These are phyloP conservation scores for Trichoderma sp. DNA, from an alignment of 2,329 filamentous ascomycete species.

Conservation along the genomic window DNA sequence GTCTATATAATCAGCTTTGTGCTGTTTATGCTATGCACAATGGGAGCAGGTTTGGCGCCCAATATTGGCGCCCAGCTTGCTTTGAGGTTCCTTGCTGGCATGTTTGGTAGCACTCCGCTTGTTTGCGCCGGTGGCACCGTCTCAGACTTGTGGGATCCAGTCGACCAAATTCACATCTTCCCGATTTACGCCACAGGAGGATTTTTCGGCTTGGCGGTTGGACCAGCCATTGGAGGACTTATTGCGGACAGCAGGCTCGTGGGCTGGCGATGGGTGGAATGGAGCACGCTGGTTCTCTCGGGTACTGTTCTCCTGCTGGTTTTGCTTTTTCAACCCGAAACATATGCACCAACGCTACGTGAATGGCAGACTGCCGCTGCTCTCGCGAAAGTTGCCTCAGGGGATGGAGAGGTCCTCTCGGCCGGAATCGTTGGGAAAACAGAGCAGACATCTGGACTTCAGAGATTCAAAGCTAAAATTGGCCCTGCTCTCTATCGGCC, in stretches of 20 bases:
- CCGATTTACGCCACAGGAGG: background rate
- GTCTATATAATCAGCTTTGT: background rate
- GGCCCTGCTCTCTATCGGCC: background rate
- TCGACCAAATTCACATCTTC: conserved; percentile 1
- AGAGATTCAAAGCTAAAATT: background rate
- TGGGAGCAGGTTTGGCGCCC: background rate
- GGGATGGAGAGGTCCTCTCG: background rate
- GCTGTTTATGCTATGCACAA: background rate
- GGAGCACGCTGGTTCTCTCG: background rate
- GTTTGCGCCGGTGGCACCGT: background rate
- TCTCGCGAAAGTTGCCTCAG: background rate
- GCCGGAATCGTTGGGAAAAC: background rate
- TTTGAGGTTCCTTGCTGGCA: background rate
- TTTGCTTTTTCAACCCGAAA: background rate
- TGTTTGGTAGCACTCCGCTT: background rate
- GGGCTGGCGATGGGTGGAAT: conserved; percentile 4
- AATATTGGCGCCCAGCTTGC: background rate
- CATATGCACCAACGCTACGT: background rate
- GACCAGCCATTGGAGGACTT: background rate
- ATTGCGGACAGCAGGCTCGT: background rate
- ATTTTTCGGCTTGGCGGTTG: background rate
- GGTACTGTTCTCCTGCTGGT: background rate
- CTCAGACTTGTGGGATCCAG: background rate
- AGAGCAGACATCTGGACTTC: background rate
- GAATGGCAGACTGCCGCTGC: background rate